Conservation (phyloP, 305 asterid genomes). For the Coffea humblotiana region DNA sequence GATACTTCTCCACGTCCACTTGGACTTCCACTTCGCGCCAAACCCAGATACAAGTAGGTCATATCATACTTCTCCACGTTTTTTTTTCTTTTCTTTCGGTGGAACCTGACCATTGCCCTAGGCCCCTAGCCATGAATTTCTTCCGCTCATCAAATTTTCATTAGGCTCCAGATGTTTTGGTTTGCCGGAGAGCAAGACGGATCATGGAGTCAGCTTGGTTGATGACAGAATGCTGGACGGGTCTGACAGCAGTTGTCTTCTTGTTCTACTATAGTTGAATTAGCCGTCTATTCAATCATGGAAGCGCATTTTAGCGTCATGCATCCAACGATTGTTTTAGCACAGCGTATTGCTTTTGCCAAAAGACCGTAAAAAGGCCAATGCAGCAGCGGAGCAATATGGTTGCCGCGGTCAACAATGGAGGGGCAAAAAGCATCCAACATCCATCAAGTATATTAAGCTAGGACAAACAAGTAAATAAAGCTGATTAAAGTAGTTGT, state of each 20-base stretch:
- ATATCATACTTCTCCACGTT: too few relatives aligned
- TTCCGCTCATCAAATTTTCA: background rate
- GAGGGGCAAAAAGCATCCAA: background rate
- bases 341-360: background rate
- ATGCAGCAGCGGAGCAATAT: background rate
- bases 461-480: background rate
- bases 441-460: background rate
- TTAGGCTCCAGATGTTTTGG: background rate
- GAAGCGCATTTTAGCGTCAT: background rate
- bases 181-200: background rate
- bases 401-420: background rate
- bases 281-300: background rate
- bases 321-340: background rate
- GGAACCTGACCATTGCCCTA: background rate
- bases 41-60: background rate
- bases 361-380: background rate
- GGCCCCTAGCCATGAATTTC: too few relatives aligned
- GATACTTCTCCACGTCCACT: conserved; percentile 15
- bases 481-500: background rate
- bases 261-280: background rate
- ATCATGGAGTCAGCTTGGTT: background rate
- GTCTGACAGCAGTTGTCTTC: background rate
- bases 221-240: background rate
- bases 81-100: background rate
- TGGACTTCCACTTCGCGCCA: background rate